These are phyloP conservation scores for Kazachstania bromeliacearum DNA, from an alignment of 805 yeast genomes.

Conservation along the genomic window DNA sequence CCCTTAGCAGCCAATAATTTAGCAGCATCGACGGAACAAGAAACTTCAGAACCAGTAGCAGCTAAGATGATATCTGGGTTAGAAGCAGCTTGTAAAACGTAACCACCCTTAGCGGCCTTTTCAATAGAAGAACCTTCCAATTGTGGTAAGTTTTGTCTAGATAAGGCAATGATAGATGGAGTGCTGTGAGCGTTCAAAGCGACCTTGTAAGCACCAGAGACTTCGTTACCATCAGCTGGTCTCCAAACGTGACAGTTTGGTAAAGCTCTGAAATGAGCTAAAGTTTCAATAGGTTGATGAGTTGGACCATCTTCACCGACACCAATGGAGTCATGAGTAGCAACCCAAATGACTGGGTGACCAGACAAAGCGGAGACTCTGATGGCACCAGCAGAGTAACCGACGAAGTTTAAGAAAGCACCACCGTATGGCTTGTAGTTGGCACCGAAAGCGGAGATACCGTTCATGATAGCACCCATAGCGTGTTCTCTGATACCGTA, in stretches of 20 bases:
- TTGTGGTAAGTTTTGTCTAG: constrained; percentile 88
- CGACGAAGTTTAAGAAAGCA: constrained; percentile 91
- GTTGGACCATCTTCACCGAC: constrained; percentile 92
- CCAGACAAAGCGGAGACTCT: constrained; percentile 78
- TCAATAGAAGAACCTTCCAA: constrained; percentile 86
- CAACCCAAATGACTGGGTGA: constrained; percentile 79
- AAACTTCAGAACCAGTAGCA: constrained; percentile 90
- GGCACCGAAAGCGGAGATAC: constrained; percentile 84
- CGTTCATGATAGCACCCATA: constrained; percentile 98
- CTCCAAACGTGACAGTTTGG: constrained; percentile 84
- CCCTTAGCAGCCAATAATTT: constrained; percentile 46
- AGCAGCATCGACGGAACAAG: constrained; percentile 72
- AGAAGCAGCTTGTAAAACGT: constrained; percentile 52
- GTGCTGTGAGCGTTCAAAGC: constrained; percentile 54
- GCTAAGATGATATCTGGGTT: constrained; percentile 66
- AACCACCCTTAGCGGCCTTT: constrained; percentile 93
- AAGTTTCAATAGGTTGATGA: constrained; percentile 85
- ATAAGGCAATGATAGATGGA: constrained; percentile 66
- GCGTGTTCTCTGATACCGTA: constrained; percentile 99
- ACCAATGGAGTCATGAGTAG: constrained; percentile 86
- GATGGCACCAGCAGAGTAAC: constrained; percentile 80
- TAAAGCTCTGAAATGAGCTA: constrained; percentile 76
- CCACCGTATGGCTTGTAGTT: constrained; percentile 91
- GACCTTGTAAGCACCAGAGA: constrained; percentile 68
- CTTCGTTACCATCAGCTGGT: constrained; percentile 90